Evolutionary conservation across 768 basidiomycete genomes (phyloP).

Genomic region (Tricholomella constricta): DNA sequence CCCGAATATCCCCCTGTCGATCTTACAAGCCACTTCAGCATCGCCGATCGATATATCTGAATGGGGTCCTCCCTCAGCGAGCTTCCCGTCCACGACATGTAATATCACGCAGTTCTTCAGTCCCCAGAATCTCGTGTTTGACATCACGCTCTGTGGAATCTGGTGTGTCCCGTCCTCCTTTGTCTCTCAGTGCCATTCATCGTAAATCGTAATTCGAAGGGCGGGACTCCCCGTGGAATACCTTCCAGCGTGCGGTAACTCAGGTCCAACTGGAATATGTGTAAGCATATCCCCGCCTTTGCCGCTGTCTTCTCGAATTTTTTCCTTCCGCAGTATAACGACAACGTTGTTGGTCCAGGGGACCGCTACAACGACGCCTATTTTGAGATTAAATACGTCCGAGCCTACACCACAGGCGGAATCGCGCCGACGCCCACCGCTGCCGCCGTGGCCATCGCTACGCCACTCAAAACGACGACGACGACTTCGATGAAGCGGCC

Average conservation of each 20-base stretch:
- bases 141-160: slow-evolving; percentile 55
- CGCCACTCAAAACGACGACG: slow-evolving; percentile 2
- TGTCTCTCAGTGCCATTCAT: no score
- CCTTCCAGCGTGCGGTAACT: slow-evolving; percentile 34
- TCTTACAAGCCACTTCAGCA: slow-evolving; percentile 28
- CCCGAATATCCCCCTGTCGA: slow-evolving; percentile 38
- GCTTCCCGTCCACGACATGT: slow-evolving; percentile 40
- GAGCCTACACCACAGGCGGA: slow-evolving; percentile 39
- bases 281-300: no score
- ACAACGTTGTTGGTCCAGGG: slow-evolving; percentile 50
- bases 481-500: slow-evolving; percentile 4
- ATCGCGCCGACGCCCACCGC: slow-evolving; percentile 27
- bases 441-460: slow-evolving; percentile 15
- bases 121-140: slow-evolving; percentile 49
- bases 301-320: no score
- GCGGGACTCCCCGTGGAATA: slow-evolving; percentile 47
- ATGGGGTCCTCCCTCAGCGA: slow-evolving; percentile 47
- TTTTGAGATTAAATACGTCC: slow-evolving; percentile 69
- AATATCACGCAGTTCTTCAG: slow-evolving; percentile 44
- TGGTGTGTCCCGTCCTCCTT: slow-evolving; percentile 28
- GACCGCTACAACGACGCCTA: slow-evolving; percentile 47
- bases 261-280: slow-evolving; percentile 38
- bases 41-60: slow-evolving; percentile 37
- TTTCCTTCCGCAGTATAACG: slow-evolving; percentile 42
- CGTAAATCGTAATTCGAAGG: no score